Conservation (phyloP, 768 basidiomycete species). For the Pulveroboletus sp. region DNA sequence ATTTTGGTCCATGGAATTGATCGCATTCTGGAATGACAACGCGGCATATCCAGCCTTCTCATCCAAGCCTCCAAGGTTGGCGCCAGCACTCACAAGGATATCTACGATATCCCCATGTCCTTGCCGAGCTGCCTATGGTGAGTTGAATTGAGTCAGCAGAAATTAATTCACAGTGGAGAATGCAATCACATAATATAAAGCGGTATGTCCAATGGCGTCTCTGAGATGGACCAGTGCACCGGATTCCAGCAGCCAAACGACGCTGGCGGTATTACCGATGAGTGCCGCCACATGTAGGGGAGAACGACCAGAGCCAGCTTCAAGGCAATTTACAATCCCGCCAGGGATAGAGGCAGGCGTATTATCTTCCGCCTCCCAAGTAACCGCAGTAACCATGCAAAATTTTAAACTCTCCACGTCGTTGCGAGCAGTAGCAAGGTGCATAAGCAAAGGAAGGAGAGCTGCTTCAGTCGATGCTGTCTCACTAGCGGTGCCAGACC, state of each 20-base stretch:
- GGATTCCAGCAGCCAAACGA: conserved; percentile 51
- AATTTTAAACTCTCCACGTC: conserved; percentile 59
- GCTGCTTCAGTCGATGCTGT: conserved; percentile 63
- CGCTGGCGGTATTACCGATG: conserved; percentile 47
- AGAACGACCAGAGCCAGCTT: conserved; percentile 64
- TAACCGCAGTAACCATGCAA: conserved; percentile 42
- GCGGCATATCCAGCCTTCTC: conserved; percentile 51
- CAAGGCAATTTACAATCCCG: conserved; percentile 70
- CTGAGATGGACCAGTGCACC: conserved; percentile 82
- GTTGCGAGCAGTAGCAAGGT: conserved; percentile 70
- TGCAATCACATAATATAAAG: conserved; percentile 69
- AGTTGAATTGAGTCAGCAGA: background rate
- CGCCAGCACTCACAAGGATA: conserved; percentile 65
- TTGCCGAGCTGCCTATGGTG: conserved; percentile 65
- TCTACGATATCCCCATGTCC: conserved; percentile 59
- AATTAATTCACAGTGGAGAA: background rate
- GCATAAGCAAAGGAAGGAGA: conserved; percentile 72
- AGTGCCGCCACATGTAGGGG: conserved; percentile 78
- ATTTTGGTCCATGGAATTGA: conserved; percentile 37
- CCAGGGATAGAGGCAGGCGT: conserved; percentile 41
- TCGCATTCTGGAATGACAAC: conserved; percentile 40
- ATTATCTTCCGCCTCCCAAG: conserved; percentile 22
- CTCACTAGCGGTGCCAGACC: conserved; percentile 78
- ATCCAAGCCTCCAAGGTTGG: conserved; percentile 66
- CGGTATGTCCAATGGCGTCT: conserved; percentile 76